phyloP scores from a whole-genome alignment of 257 asterid genomes.

The Parsonsia alboflavescens region DNA sequence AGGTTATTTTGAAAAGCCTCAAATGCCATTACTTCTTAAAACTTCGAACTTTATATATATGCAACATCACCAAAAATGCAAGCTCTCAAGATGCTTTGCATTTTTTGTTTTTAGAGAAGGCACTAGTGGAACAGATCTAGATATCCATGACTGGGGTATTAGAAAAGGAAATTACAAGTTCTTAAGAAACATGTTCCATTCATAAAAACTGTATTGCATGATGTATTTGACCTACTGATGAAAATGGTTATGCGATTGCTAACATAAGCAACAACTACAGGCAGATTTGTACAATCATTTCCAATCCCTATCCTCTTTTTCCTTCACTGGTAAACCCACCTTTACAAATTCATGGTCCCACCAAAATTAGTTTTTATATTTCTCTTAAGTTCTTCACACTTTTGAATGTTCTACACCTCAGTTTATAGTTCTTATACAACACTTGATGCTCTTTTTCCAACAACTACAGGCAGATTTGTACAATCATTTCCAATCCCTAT shows the following conservation, averaged over 20 bases:
- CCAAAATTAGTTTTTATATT: background rate
- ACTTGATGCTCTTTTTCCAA: background rate
- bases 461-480: background rate
- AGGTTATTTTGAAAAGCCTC: background rate
- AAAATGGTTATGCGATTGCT: background rate
- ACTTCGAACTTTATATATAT: background rate
- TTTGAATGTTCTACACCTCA: background rate
- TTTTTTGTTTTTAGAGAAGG: background rate
- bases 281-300: background rate
- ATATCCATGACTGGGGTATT: too few species aligned
- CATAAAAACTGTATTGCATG: background rate
- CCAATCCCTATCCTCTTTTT: background rate
- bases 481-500: background rate
- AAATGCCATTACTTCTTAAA: background rate
- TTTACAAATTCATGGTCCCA: background rate
- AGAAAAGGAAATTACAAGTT: background rate
- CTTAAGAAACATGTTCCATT: background rate
- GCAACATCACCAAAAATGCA: background rate
- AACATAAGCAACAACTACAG: background rate
- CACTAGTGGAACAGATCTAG: background rate
- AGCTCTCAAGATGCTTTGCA: background rate
- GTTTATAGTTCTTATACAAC: background rate
- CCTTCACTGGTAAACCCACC: background rate
- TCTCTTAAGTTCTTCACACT: background rate
- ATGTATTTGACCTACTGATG: background rate